These are phyloP conservation scores for Lodderomyces parapsilosis DNA, from an alignment of 1,139 yeast genomes.

Conservation along the genomic window DNA sequence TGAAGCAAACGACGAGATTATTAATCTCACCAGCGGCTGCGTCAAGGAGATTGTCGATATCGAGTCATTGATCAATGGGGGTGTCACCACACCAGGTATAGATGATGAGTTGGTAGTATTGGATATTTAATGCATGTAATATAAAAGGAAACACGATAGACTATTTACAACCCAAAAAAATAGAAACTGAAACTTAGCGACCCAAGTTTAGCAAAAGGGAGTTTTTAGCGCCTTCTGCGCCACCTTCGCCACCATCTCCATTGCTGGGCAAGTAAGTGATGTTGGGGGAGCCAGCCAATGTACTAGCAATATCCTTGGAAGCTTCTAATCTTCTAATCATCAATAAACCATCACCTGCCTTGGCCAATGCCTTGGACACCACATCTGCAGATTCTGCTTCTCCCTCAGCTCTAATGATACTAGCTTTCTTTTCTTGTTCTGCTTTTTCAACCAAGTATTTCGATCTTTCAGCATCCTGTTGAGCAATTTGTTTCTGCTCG, in stretches of 20 bases:
- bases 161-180: conserved; percentile 2
- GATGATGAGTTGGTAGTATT: conserved; percentile 49
- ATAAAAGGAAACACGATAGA: too few species aligned
- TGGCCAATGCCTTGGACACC: conserved; percentile 87
- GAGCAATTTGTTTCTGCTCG: conserved; percentile 98
- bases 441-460: conserved; percentile 93
- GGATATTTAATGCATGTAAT: conserved; percentile 24
- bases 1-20: conserved; percentile 49
- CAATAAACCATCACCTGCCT: conserved; percentile 95
- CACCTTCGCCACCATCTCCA: conserved; percentile 28
- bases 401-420: conserved; percentile 97
- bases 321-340: conserved; percentile 96
- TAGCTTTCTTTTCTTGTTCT: conserved; percentile 94
- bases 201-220: conserved; percentile 44
- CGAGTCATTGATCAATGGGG: conserved; percentile 59
- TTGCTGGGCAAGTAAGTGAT: conserved; percentile 87
- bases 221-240: conserved; percentile 29
- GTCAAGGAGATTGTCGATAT: conserved; percentile 81
- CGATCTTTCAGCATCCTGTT: conserved; percentile 98
- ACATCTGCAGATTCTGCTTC: conserved; percentile 98
- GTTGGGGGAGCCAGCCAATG: conserved; percentile 80
- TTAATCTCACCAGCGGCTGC: conserved; percentile 71
- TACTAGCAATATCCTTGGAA: conserved; percentile 88
- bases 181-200: conserved; percentile 19
- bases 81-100: conserved; percentile 49